Conservation (phyloP, 2,329 filamentous ascomycete genomes). For the Aspergillus costaricaensis region DNA sequence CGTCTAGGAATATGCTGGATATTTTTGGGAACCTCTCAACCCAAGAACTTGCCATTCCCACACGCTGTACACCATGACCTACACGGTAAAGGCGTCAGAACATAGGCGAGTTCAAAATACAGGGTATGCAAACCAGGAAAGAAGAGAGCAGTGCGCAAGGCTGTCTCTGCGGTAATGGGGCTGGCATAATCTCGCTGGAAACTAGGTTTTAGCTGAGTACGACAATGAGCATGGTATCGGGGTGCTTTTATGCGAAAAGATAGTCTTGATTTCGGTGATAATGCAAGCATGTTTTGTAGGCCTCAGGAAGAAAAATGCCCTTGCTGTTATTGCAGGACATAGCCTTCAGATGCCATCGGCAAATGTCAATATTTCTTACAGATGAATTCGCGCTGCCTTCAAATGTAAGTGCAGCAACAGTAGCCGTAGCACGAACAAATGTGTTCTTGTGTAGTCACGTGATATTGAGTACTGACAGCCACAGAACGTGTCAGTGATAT, state of each 20-base stretch:
- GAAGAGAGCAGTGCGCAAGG: constrained; percentile 49
- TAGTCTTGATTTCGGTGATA: constrained; percentile 3
- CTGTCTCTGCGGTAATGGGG: constrained; percentile 10
- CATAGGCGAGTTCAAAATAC: not conserved
- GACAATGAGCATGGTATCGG: constrained; percentile 2
- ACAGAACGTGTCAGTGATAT: not conserved
- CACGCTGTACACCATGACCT: constrained; percentile 88
- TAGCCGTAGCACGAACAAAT: not conserved
- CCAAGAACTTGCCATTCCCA: constrained; percentile 86
- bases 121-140: constrained; percentile 43
- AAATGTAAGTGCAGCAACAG: not conserved
- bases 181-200: constrained; percentile 6
- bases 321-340: not conserved
- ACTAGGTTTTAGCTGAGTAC: not conserved
- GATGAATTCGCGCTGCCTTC: not conserved
- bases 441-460: not conserved
- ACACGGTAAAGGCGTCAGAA: constrained; percentile 20
- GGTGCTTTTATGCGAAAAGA: constrained; percentile 5
- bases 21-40: constrained; percentile 80
- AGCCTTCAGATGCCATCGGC: not conserved
- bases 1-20: constrained; percentile 73
- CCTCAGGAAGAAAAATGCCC: not conserved
- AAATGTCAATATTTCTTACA: not conserved
- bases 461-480: not conserved
- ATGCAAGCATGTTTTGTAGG: constrained; percentile 24